These are phyloP conservation scores for Rhodamnia argentea DNA, from an alignment of 345 rosid species.

Conservation along the genomic window DNA sequence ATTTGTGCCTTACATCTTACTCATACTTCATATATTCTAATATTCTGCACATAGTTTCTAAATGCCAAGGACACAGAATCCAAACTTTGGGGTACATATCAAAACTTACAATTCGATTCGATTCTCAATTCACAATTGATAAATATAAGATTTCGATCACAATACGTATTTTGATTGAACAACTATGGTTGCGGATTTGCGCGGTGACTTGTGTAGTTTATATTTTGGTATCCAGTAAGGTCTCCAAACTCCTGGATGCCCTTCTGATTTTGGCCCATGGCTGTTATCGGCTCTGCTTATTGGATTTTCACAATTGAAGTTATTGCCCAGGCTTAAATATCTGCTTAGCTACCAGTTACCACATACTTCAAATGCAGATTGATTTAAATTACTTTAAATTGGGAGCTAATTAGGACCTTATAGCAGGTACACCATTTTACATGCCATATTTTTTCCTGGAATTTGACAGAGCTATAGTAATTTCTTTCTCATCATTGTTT, in stretches of 20 bases:
- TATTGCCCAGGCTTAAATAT: neutral
- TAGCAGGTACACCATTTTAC: neutral
- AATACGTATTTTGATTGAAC: neutral
- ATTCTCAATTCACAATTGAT: neutral
- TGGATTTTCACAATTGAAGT: neutral
- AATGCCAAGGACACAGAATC: neutral
- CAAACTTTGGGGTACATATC: neutral
- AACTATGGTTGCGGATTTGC: neutral
- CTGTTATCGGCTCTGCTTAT: neutral
- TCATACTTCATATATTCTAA: neutral
- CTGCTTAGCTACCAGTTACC: neutral
- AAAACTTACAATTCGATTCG: neutral
- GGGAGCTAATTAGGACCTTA: neutral
- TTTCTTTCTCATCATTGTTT: neutral
- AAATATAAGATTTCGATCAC: neutral
- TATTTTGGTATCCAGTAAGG: neutral
- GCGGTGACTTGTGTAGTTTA: neutral
- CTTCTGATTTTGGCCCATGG: neutral
- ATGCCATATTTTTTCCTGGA: neutral
- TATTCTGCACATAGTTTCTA: neutral
- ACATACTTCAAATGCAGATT: neutral
- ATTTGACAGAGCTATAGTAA: neutral
- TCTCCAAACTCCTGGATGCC: neutral
- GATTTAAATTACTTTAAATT: neutral
- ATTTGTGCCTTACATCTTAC: neutral